Conservation (phyloP, 1,284 basidiomycete species). For the Malassezia sp. region DNA sequence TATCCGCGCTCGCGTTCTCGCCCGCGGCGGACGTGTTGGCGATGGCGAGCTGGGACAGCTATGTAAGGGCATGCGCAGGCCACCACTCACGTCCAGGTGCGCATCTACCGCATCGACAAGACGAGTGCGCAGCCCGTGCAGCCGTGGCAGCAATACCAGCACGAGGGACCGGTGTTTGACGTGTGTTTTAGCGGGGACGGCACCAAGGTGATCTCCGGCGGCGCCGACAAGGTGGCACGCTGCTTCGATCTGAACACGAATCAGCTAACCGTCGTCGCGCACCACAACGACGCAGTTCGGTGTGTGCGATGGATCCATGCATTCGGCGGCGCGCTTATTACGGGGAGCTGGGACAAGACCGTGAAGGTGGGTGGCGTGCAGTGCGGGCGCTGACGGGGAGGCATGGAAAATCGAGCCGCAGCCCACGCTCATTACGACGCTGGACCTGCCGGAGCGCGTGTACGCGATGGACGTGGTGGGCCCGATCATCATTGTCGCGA, state of each 20-base stretch:
- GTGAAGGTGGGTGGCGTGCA: constrained; percentile 56
- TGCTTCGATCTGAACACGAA: constrained; percentile 71
- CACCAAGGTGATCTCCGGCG: constrained; percentile 69
- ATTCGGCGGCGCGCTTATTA: constrained; percentile 60
- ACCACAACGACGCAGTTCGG: constrained; percentile 71
- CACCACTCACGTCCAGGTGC: too few relatives aligned
- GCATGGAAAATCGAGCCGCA: constrained; percentile 35
- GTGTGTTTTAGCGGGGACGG: constrained; percentile 76
- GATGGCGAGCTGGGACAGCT: constrained; percentile 48
- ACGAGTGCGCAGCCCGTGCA: constrained; percentile 62
- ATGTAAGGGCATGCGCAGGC: too few relatives aligned
- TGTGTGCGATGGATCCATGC: constrained; percentile 66
- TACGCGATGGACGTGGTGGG: constrained; percentile 71
- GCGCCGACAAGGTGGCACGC: constrained; percentile 69
- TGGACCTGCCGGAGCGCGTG: constrained; percentile 68
- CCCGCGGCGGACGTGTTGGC: constrained; percentile 48
- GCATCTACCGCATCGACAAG: constrained; percentile 54
- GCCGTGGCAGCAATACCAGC: constrained; percentile 53
- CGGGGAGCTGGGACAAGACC: constrained; percentile 84
- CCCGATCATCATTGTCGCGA: constrained; percentile 85
- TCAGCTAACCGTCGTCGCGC: constrained; percentile 57
- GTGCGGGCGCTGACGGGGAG: constrained; percentile 7
- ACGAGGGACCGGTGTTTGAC: constrained; percentile 69
- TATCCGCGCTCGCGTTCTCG: constrained; percentile 44
- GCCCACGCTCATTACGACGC: constrained; percentile 23